A percentile compares a stretch with the other conserved stretches of the same genome.
phyloP scores from a whole-genome alignment of 2,329 filamentous ascomycete genomes.

The Hymenoscyphus fraxineus region DNA sequence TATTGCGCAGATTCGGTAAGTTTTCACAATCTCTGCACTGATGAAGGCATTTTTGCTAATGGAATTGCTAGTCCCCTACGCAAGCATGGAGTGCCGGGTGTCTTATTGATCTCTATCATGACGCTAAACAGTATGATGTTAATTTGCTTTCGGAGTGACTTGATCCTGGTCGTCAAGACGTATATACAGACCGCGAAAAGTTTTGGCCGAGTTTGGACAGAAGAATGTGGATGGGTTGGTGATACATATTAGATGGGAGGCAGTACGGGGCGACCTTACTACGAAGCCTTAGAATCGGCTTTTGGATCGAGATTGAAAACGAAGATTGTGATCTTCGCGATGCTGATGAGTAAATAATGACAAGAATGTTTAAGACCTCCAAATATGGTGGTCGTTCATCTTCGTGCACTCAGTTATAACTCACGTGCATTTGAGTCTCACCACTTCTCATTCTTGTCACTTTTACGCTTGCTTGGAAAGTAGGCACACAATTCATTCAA shows the following conservation, averaged over 20 bases:
- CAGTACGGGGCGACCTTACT: neutral
- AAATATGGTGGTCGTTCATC: neutral
- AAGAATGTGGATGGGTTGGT: neutral
- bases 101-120: conserved; percentile 93
- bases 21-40: conserved; percentile 26
- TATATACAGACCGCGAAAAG: neutral
- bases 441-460: neutral
- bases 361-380: neutral
- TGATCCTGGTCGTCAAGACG: neutral
- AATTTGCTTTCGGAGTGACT: conserved; percentile 18
- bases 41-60: conserved; percentile 18
- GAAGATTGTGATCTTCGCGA: neutral
- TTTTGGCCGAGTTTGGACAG: neutral
- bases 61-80: conserved; percentile 67
- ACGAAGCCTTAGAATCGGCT: neutral
- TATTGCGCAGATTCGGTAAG: conserved; percentile 83
- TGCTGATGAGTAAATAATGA: neutral
- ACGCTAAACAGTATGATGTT: conserved; percentile 54
- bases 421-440: neutral
- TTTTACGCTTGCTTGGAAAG: neutral
- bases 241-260: neutral
- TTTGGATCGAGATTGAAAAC: neutral
- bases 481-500: neutral
- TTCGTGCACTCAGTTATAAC: neutral
- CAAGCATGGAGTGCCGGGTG: conserved; percentile 96